Conservation (phyloP, 805 yeast species). For the Pichia exigua region DNA sequence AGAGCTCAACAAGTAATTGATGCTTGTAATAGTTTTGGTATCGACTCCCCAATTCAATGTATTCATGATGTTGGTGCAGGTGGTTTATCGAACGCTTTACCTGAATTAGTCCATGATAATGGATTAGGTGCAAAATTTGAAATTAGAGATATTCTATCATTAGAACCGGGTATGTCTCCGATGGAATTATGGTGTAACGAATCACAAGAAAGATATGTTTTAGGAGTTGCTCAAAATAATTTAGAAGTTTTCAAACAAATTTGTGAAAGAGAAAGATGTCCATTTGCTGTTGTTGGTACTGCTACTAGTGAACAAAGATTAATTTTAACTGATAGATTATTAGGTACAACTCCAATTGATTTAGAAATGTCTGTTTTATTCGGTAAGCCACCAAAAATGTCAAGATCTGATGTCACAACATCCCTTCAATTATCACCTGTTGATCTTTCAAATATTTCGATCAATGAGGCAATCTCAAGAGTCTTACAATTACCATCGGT, state of each 20-base stretch:
- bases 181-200: conserved; percentile 99
- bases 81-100: conserved; percentile 93
- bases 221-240: conserved; percentile 81
- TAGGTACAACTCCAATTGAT: conserved; percentile 85
- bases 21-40: conserved; percentile 80
- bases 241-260: conserved; percentile 63
- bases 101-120: conserved; percentile 96
- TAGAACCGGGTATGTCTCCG: conserved; percentile 98
- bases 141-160: conserved; percentile 77
- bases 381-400: conserved; percentile 96
- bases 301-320: conserved; percentile 85
- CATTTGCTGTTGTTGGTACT: conserved; percentile 90
- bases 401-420: conserved; percentile 61
- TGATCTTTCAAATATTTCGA: conserved; percentile 26
- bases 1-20: conserved; percentile 98
- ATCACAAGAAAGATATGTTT: conserved; percentile 95
- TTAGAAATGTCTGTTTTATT: conserved; percentile 90
- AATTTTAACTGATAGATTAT: conserved; percentile 67
- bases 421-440: conserved; percentile 42
- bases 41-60: conserved; percentile 74
- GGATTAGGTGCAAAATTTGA: conserved; percentile 92
- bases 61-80: conserved; percentile 99
- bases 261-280: conserved; percentile 93
- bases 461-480: conserved; percentile 66
- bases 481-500: conserved; percentile 88